These are phyloP conservation scores for Thozetella sp. DNA, from an alignment of 495 filamentous ascomycete species.

Conservation along the genomic window DNA sequence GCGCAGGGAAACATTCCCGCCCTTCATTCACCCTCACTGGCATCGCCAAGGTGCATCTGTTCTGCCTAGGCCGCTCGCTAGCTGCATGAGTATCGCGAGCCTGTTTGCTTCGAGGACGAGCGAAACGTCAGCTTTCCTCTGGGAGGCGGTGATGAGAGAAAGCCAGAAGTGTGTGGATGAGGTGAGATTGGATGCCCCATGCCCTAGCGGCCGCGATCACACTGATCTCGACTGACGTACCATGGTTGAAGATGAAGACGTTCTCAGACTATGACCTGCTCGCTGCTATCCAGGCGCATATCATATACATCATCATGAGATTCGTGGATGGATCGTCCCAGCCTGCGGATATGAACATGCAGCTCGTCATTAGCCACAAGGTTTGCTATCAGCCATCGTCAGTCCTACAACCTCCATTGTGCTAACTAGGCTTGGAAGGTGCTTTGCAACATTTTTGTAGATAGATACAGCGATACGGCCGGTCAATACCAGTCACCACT, in stretches of 20 bases:
- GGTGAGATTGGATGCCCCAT: not conserved
- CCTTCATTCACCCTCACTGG: slow-evolving; percentile 20
- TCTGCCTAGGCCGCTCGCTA: slow-evolving; percentile 5
- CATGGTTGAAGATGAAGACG: not conserved
- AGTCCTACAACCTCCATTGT: too few species aligned
- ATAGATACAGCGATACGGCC: too few species aligned
- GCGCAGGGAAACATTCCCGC: slow-evolving; percentile 16
- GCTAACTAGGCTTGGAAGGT: too few species aligned
- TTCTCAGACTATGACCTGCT: not conserved
- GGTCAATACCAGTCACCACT: too few species aligned
- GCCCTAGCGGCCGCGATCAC: not conserved
- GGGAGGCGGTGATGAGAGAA: slow-evolving; percentile 10
- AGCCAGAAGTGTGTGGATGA: not conserved
- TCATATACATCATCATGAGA: slow-evolving; percentile 1
- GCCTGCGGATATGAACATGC: not conserved
- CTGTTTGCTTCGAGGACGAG: slow-evolving; percentile 13
- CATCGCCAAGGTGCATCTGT: slow-evolving; percentile 4
- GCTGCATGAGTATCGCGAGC: slow-evolving; percentile 18
- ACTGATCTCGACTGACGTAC: not conserved
- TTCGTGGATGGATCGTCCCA: not conserved
- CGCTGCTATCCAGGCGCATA: not conserved
- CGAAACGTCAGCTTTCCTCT: slow-evolving; percentile 14
- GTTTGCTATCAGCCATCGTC: not conserved
- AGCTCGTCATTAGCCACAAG: not conserved
- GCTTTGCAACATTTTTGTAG: too few species aligned